A percentile compares a stretch with the other conserved stretches of the same genome.
Conservation (phyloP, 116 monocot species). For the Thalassia testudinum region DNA sequence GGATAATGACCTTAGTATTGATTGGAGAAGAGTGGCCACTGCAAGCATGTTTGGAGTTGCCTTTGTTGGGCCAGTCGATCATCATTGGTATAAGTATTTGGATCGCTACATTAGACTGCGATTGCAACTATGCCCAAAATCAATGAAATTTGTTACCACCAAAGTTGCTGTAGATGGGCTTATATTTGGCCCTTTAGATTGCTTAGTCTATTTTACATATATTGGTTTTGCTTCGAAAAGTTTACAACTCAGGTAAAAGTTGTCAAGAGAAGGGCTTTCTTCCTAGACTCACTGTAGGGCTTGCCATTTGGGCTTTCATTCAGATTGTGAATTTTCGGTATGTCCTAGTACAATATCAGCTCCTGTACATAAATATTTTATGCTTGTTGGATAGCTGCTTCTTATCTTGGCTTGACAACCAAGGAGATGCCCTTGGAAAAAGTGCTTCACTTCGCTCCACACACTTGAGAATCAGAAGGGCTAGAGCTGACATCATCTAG, state of each 20-base stretch:
- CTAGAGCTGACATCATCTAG: constrained; percentile 7
- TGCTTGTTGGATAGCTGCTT: constrained; percentile 90
- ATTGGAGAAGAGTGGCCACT: constrained; percentile 83
- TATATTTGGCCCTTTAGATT: too few relatives aligned
- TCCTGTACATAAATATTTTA: constrained; percentile 92
- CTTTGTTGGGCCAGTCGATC: constrained; percentile 89
- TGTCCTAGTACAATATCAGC: constrained; percentile 84
- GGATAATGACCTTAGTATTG: constrained; percentile 59
- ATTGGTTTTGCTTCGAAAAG: constrained; percentile 82
- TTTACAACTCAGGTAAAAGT: constrained; percentile 60
- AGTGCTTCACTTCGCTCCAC: constrained; percentile 57
- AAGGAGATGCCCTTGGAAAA: constrained; percentile 92
- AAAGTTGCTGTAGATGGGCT: too few relatives aligned
- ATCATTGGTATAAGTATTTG: constrained; percentile 90
- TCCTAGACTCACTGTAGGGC: constrained; percentile 57
- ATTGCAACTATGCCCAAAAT: constrained; percentile 52
- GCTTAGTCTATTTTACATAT: constrained; percentile 82
- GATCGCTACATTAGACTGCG: constrained; percentile 48
- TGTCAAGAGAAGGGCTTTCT: constrained; percentile 89
- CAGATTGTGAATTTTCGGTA: constrained; percentile 91
- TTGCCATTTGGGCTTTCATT: constrained; percentile 64
- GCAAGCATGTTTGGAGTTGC: constrained; percentile 96
- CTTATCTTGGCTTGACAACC: too few relatives aligned
- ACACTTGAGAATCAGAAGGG: constrained; percentile 31
- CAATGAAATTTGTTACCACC: too few relatives aligned